Conservation (phyloP, 129 eudicot species). For the Lonicera japonica region DNA sequence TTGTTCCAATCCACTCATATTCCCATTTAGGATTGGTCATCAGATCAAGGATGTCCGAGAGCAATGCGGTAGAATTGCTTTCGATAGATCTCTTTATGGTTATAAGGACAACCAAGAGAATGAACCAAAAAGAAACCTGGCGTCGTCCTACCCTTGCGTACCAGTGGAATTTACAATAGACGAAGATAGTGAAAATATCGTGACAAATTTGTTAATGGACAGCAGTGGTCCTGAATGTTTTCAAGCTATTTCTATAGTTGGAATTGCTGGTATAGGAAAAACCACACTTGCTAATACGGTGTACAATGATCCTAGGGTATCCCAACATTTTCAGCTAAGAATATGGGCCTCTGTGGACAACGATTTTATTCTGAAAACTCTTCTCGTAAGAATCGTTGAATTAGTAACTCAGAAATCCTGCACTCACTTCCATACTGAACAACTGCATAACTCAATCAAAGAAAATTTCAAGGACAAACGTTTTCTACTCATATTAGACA, state of each 20-base stretch:
- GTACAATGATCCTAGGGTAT: neutral
- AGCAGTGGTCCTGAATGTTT: too few species aligned
- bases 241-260: neutral
- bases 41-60: neutral
- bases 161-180: too few species aligned
- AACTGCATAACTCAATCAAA: neutral
- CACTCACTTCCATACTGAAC: neutral
- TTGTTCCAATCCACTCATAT: neutral
- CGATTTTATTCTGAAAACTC: neutral
- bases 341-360: neutral
- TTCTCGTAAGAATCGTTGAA: neutral
- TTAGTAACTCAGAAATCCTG: neutral
- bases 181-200: too few species aligned
- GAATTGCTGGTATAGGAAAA: neutral
- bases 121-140: too few species aligned
- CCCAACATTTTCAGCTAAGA: neutral
- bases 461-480: neutral
- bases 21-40: neutral
- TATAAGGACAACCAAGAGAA: too few species aligned
- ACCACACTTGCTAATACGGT: neutral
- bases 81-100: too few species aligned
- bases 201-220: too few species aligned
- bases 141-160: too few species aligned
- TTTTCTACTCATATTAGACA: neutral
- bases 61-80: too few species aligned